phyloP scores from a whole-genome alignment of 129 eudicot species.

The Pseudognaphalium luteoalbum region DNA sequence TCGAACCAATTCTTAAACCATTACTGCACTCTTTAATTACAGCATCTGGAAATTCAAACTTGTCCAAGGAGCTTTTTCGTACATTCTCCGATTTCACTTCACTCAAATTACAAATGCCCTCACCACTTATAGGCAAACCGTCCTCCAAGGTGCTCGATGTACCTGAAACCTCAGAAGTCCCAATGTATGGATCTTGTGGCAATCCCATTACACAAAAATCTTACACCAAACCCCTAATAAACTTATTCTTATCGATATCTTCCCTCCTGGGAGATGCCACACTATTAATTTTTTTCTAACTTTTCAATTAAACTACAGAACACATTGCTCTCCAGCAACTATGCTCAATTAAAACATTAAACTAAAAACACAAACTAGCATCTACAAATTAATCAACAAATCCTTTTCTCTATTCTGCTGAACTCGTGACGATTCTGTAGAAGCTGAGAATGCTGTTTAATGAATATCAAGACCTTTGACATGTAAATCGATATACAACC shows the following conservation, averaged over 20 bases:
- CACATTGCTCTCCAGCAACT: constrained; percentile 20
- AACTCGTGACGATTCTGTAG: constrained; percentile 6
- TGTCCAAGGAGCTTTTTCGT: constrained; percentile 28
- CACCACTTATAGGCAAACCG: constrained; percentile 32
- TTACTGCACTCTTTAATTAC: constrained; percentile 35
- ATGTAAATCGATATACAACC: constrained; percentile 10
- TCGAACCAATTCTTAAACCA: constrained; percentile 32
- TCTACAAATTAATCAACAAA: constrained; percentile 19
- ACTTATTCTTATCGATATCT: not conserved
- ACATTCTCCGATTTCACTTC: constrained; percentile 31
- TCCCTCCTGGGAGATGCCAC: not conserved
- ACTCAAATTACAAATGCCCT: constrained; percentile 35
- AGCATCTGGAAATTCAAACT: constrained; percentile 31
- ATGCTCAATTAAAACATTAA: constrained; percentile 13
- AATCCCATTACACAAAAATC: constrained; percentile 53
- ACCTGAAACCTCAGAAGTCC: constrained; percentile 36
- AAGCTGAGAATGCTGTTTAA: constrained; percentile 2
- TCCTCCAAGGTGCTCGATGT: constrained; percentile 33
- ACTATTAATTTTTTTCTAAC: not conserved
- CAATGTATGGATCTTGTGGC: constrained; percentile 59
- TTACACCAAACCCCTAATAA: constrained; percentile 13
- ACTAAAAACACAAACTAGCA: constrained; percentile 17
- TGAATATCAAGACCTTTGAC: constrained; percentile 24
- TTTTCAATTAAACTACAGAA: constrained; percentile 25
- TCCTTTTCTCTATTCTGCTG: constrained; percentile 19